Evolutionary conservation across 73 alveolate species (phyloP).

Genomic region (Stentor coeruleus): DNA sequence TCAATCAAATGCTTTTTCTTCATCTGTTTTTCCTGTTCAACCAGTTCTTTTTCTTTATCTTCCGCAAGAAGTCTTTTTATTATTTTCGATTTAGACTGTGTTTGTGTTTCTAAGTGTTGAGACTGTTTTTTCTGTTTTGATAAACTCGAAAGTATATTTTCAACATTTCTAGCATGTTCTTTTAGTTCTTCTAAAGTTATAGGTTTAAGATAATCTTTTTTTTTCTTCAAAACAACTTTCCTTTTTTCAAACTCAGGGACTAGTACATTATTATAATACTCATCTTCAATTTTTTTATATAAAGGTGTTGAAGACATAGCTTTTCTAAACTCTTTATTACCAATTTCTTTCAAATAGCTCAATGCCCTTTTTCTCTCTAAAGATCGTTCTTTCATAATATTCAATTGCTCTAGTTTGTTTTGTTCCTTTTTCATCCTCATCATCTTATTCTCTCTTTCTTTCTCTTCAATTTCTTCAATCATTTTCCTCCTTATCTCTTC

Average conservation of each 20-base stretch:
- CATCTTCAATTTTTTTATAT: background rate
- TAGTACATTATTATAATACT: too few relatives aligned
- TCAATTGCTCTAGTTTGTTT: background rate
- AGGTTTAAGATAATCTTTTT: background rate
- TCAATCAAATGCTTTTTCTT: too few relatives aligned
- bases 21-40: background rate
- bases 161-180: background rate
- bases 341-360: background rate
- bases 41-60: background rate
- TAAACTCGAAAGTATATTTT: background rate
- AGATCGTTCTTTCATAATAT: background rate
- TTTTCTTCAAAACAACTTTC: background rate
- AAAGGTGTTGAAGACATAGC: background rate
- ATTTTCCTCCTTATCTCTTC: background rate
- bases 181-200: too few relatives aligned
- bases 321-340: background rate
- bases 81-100: background rate
- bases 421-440: background rate
- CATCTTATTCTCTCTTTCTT: background rate
- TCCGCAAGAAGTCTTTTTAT: background rate
- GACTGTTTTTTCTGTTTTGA: background rate
- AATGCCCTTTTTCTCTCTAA: background rate
- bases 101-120: background rate
- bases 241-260: background rate
- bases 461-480: background rate